Base-by-base conservation (phyloP, 75 land plant genomes). In the Pinus tabuliformis region DNA sequence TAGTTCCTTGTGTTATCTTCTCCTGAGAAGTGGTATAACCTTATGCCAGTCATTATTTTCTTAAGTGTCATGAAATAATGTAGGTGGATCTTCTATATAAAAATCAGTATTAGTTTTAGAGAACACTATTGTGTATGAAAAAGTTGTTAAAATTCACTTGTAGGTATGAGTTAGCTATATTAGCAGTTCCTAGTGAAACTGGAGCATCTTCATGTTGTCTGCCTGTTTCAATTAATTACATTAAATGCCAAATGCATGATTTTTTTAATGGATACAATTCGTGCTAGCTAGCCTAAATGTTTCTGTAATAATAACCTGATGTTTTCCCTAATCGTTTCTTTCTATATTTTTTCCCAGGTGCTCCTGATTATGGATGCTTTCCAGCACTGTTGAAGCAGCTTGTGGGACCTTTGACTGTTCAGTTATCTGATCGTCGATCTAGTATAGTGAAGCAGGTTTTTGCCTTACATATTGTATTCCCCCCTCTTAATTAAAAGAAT, bases 361-460 rank as follows among this genome's bases (percentile, higher is more conserved):
- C 99, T 77, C 61, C 88, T 30, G 91, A 95, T 77, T 95, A 97
- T 82, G 82, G 92, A 59, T 86, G 91, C 58, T 97, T 97, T 76
- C 91, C 86, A 63, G 73, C 79, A 49, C 89, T 97, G 28, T 78
- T 97, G 70, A 97, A 97, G 86, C 98, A 95, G 64, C 92, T 97
- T 62, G 91, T 92, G 76, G 81, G 74, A 65, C 94, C 98, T 76
- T 72, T 97, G 33, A 84, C 85, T 83, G 78, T 85, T 61, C 99
- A 97, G 73, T 83, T 97, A 64, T 83, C 93, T 54, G 99, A 97
- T 80, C 83, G 99, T 59, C 86, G 99, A 22, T 97, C 99, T 20
- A 97, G 98, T 86, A 95, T 97, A 70, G 99, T 97, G 45, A 97
- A 97, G 77, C 99, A 97, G 93, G 99, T 95, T 45, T 39, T 33